These are phyloP conservation scores for Bretziella fagacearum DNA, from an alignment of 2,329 filamentous ascomycete genomes.

Conservation along the genomic window DNA sequence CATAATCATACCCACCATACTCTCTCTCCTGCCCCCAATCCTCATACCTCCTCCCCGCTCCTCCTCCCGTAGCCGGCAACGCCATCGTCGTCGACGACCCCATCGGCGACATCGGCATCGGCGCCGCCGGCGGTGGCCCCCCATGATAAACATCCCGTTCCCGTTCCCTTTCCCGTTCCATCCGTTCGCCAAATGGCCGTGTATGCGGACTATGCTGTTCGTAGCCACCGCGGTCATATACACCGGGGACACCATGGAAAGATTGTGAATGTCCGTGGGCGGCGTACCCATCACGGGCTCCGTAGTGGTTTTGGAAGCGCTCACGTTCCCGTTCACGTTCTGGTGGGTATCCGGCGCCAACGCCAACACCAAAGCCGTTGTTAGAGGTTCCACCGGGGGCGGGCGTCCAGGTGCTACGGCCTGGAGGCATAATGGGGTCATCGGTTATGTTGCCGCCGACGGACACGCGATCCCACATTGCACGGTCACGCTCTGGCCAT, in stretches of 20 bases:
- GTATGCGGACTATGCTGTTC: slow-evolving; percentile 1
- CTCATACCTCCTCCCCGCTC: neutral
- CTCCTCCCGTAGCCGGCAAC: neutral
- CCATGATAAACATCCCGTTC: neutral
- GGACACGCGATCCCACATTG: too few relatives aligned
- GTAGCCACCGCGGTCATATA: neutral
- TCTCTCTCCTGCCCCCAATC: neutral
- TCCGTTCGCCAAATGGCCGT: neutral
- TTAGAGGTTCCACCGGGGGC: neutral
- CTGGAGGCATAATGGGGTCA: neutral
- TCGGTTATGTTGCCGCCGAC: neutral
- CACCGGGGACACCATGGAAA: neutral
- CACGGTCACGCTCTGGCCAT: too few relatives aligned
- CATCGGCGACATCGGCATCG: slow-evolving; percentile 5
- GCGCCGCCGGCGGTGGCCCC: slow-evolving; percentile 3
- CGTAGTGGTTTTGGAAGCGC: neutral
- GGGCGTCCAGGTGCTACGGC: slow-evolving; percentile 2
- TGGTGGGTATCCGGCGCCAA: neutral
- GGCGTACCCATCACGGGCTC: slow-evolving; percentile 1
- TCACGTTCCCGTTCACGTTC: slow-evolving; percentile 6
- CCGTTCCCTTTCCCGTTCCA: neutral
- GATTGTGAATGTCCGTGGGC: slow-evolving; percentile 8
- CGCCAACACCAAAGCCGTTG: neutral
- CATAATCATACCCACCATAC: neutral
- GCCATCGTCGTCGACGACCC: neutral